Base-by-base conservation (phyloP, 225 moss, liverwort and hornwort genomes). In the Marchantia paleacea region DNA sequence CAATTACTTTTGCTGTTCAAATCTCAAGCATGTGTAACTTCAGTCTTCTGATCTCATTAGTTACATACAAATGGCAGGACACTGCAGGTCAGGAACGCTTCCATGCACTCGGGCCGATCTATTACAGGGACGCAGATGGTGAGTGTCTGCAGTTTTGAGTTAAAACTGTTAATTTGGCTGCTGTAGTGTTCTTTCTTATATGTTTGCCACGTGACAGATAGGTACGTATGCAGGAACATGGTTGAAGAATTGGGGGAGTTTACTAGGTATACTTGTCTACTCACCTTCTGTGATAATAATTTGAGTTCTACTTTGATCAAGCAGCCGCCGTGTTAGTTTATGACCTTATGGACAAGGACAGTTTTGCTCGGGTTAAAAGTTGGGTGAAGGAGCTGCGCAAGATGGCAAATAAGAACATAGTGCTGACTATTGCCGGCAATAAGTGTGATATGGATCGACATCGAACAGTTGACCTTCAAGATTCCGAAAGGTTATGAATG, bases 81-180 rank as follows among this genome's bases (percentile, higher is more conserved):
- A 99, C 97, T 67, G 95, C 97, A 10, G 97, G 97, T 3, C 97
- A 99, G 85, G 97, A 99, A 87, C 93, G 97, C 49, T 99, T 99
- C 73, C 97, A 99, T 85, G 97, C 93, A 24, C 86, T 99, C 28
- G 97, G 97, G 64, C 97, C 97, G 12, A 95, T 99, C 49, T 99
- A 99, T 81, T 99, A 99, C 50, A 89, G 97, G 29, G 97, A 99
- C 81, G 97, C 97, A 28, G 95, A 99, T 80, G 91, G 89, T 91
- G 48, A 81, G 89, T 73, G 30, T 39, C 68, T 39, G 39, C 31
- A 14, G 4, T 55, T 72, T 64, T 12, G 51, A 28, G 8, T 51
- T 52, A 52, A 12, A 51, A 39, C 53, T 52, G n/a, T 52, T n/a
- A n/a, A n/a, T n/a, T n/a, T 72, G 4, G 50, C 12, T 52, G 18